Base-by-base conservation (phyloP, 1,284 basidiomycete species). In the Blastosporella zonata region DNA sequence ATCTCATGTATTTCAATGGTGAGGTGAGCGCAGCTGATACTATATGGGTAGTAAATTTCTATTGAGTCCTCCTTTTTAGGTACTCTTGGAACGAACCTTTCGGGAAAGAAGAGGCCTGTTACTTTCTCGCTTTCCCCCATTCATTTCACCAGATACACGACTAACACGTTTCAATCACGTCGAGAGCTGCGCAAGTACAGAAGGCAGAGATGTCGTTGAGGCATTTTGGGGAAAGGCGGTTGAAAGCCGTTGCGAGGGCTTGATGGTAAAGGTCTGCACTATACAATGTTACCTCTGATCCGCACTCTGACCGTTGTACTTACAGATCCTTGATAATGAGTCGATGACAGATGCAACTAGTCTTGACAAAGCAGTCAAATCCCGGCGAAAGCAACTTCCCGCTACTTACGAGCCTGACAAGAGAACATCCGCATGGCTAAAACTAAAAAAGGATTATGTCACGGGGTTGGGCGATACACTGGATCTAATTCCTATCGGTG, bases 351-450 rank as follows among this genome's bases (percentile, higher is more conserved):
- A 74, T 31, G 62, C 34, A 8, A 9, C n/a, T 7, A 15, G n/a
- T 17, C 13, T 10, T 21, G 56, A 62, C 31, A 59, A 56, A 57
- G 72, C 67, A 59, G 67, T 55, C 18, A 74, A 72, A 50, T 58
- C 64, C 48, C 74, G 78, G 52, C 80, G 78, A 60, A 94, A 91
- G 62, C 79, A 82, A 20, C 69, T 96, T 22, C 85, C 86, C 6
- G 89, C 93, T 13, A 93, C 91, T 1, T 97, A 97, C 65, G 92
- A 96, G 63, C 91, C 94, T 29, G 87, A 90, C 64, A 86, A 86
- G 64, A 73, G 87, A 54, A 87, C 84, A 4, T 79, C 77, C 37
- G 86, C 88, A 2, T 90, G 88, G 88, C 66, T 91, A 53, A 92
- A 93, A 62, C 78, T 93, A 42, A 95, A 95, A 69, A 91, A 90